Conservation (phyloP, 2,329 filamentous ascomycete genomes). For the Alternaria novae-zelandiae region DNA sequence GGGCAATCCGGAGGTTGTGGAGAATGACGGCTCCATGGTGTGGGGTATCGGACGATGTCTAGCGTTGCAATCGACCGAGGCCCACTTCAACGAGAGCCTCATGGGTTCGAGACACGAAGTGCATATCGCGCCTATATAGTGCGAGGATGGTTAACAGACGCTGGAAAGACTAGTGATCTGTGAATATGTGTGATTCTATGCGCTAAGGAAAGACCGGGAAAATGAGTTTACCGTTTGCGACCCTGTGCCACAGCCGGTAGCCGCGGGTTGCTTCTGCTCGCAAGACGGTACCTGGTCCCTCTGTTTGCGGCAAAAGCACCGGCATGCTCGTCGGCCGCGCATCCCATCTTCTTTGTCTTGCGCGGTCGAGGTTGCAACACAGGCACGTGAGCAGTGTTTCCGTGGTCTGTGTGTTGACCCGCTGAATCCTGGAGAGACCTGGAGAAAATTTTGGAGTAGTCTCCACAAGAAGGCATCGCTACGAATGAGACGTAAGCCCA, state of each 20-base stretch:
- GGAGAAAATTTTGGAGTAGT: slow-evolving; percentile 12
- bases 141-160: neutral
- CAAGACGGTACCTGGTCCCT: neutral
- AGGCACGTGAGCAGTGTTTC: slow-evolving; percentile 6
- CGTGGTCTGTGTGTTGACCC: neutral
- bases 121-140: neutral
- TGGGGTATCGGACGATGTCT: neutral
- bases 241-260: neutral
- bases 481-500: neutral
- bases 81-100: neutral
- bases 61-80: neutral
- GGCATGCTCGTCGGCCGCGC: neutral
- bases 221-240: neutral
- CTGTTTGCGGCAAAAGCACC: neutral
- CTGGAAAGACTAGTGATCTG: neutral
- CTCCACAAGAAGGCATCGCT: slow-evolving; percentile 3
- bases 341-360: neutral
- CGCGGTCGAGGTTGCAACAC: neutral
- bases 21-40: neutral
- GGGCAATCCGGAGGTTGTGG: neutral
- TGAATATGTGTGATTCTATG: neutral
- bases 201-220: neutral
- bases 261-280: neutral
- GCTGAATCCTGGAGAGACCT: neutral
- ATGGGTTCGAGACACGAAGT: neutral